These are phyloP conservation scores for Cruciata laevipes DNA, from an alignment of 257 asterid genomes.

Conservation along the genomic window DNA sequence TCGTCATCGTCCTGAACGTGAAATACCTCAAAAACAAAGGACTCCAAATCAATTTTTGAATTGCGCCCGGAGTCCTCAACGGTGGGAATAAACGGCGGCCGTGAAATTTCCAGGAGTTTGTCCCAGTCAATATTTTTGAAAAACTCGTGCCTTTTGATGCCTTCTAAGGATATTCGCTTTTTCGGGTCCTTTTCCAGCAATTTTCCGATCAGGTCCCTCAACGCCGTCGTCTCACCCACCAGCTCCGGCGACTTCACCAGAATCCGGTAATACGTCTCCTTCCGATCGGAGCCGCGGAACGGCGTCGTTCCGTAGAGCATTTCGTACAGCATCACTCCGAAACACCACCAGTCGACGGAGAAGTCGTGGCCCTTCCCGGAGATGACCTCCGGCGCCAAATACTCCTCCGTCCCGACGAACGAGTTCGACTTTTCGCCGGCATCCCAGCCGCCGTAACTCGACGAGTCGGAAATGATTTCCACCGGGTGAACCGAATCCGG, in stretches of 20 bases:
- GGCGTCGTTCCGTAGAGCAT: slow-evolving; percentile 95
- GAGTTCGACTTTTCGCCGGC: slow-evolving; percentile 68
- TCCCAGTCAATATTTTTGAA: slow-evolving; percentile 71
- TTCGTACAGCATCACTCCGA: slow-evolving; percentile 75
- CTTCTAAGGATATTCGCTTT: slow-evolving; percentile 44
- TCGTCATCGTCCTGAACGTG: slow-evolving; percentile 26
- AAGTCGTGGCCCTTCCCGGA: slow-evolving; percentile 83
- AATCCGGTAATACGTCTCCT: slow-evolving; percentile 63
- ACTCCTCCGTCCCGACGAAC: slow-evolving; percentile 95
- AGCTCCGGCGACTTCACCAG: slow-evolving; percentile 42
- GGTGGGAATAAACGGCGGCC: slow-evolving; percentile 88
- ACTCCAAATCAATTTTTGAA: slow-evolving; percentile 59
- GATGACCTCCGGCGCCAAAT: slow-evolving; percentile 86
- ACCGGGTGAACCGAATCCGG: slow-evolving; percentile 34
- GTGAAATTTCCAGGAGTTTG: slow-evolving; percentile 43
- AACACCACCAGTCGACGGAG: slow-evolving; percentile 96
- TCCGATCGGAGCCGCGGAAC: slow-evolving; percentile 61
- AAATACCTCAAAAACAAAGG: slow-evolving; percentile 57
- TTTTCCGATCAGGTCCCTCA: slow-evolving; percentile 71
- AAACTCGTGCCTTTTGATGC: slow-evolving; percentile 55
- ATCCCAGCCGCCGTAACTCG: slow-evolving; percentile 31
- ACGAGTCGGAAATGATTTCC: slow-evolving; percentile 25
- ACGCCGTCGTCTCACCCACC: slow-evolving; percentile 71
- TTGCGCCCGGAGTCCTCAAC: slow-evolving; percentile 44
- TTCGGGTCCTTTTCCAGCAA: slow-evolving; percentile 71